Evolutionary conservation across 768 basidiomycete species (phyloP), one percentile per base, ranked within the genome.

Genomic region (Rhizopogon vinicolor): DNA sequence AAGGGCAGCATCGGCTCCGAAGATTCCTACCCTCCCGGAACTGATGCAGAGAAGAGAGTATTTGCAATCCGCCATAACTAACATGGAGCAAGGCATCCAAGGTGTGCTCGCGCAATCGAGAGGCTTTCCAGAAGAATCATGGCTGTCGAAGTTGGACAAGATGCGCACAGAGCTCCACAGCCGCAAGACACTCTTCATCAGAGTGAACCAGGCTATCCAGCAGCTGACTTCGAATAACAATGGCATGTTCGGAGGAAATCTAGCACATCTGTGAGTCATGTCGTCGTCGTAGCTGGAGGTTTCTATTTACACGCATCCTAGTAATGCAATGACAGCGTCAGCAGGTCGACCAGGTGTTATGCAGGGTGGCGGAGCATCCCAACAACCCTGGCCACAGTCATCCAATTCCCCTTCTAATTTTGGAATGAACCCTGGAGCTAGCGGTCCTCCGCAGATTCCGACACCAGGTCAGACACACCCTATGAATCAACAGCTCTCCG

Each of bases 141-240:
- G 57, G 12, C 57, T 61, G 25, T 59, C 57, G 53, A 56, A 57
- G 56, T 19, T 71, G 16, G 41, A 2, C 33, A 58, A 62, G 19
- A 52, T 60, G 28, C 66, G 63, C 5, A 0, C 5, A 7, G 69
- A 72, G 42, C 49, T 65, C 16, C 61, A 60, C 43, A 48, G 28
- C 28, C 72, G 71, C 58, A 78, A 73, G 67, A 80, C 82, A 0
- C 51, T 72, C 50, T 63, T 75, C 37, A 48, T 48, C 48, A 77
- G 73, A 55, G 63, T 82, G 42, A 50, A 72, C 5, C 51, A 62
- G 22, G 65, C 70, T 46, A 61, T 68, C 18, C 69, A 68, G 52
- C 68, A 67, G 39, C 44, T 72, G 51, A 54, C 48, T 37, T 18
- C 46, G 35, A 49, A 25, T 37, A 6, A 52, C 10, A 67, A 63